Evolutionary conservation across 805 yeast genomes (phyloP).

Genomic region (Candida andamanensis): DNA sequence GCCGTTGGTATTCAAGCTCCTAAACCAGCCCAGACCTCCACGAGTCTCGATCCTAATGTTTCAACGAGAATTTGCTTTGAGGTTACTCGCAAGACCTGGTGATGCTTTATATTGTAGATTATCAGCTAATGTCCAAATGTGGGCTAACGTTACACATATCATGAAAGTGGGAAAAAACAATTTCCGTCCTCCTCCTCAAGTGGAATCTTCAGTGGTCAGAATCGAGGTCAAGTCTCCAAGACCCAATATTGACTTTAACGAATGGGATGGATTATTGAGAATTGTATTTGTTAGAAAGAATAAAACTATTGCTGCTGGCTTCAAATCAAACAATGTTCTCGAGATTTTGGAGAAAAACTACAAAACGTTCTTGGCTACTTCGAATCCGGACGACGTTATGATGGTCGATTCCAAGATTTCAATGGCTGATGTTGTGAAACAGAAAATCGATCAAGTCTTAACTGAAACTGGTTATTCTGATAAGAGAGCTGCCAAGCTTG

Average conservation of each 20-base stretch:
- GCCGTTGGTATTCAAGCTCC: conserved; percentile 87
- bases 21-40: conserved; percentile 91
- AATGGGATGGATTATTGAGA: conserved; percentile 95
- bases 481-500: conserved; percentile 88
- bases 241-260: conserved; percentile 89
- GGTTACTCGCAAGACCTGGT: conserved; percentile 95
- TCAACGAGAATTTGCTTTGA: conserved; percentile 93
- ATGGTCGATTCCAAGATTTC: conserved; percentile 39
- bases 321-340: conserved; percentile 73
- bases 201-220: conserved; percentile 93
- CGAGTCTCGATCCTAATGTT: conserved; percentile 94
- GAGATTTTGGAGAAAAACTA: conserved; percentile 85
- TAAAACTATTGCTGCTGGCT: conserved; percentile 88
- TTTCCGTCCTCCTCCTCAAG: conserved; percentile 98
- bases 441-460: conserved; percentile 68
- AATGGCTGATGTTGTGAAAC: conserved; percentile 49
- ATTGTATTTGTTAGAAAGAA: conserved; percentile 91
- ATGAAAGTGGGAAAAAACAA: conserved; percentile 98
- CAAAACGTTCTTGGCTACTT: conserved; percentile 59
- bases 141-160: conserved; percentile 98
- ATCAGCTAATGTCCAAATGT: conserved; percentile 97
- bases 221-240: conserved; percentile 89
- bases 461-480: conserved; percentile 76
- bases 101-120: conserved; percentile 87
- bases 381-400: conserved; percentile 42